Percentiles rank a stretch among this genome's conserved stretches.
phyloP scores from a whole-genome alignment of 768 basidiomycete genomes.

The Podaxis sp. region DNA sequence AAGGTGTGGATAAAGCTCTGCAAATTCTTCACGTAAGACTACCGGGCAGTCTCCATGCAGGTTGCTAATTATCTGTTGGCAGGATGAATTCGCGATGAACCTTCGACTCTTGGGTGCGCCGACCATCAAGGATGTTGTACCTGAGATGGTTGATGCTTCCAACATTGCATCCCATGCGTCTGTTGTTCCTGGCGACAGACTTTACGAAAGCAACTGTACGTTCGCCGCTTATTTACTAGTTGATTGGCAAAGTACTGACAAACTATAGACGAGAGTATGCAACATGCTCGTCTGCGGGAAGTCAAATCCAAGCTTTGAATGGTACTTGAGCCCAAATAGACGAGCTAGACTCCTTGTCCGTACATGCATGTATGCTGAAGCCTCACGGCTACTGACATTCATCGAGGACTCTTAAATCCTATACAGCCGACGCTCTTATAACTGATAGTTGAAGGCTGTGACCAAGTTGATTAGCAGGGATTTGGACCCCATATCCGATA shows the following conservation, averaged over 20 bases:
- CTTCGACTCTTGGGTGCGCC: slow-evolving; percentile 88
- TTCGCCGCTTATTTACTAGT: not conserved
- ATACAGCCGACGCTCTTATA: too few species aligned
- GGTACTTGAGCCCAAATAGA: not conserved
- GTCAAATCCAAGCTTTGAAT: slow-evolving; percentile 29
- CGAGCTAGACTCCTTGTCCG: not conserved
- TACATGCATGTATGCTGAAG: not conserved
- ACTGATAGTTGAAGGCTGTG: too few species aligned
- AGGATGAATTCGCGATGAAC: slow-evolving; percentile 99
- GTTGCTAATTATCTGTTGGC: slow-evolving; percentile 5
- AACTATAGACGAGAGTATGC: slow-evolving; percentile 35
- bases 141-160: slow-evolving; percentile 87
- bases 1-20: slow-evolving; percentile 82
- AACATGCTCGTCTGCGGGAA: slow-evolving; percentile 30
- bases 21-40: slow-evolving; percentile 68
- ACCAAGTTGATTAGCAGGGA: too few species aligned
- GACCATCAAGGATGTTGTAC: slow-evolving; percentile 75
- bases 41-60: not conserved
- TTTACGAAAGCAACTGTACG: slow-evolving; percentile 85
- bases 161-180: slow-evolving; percentile 67
- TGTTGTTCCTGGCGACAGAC: slow-evolving; percentile 66
- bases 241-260: not conserved
- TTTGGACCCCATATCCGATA: too few species aligned
- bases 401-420: not conserved
- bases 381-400: not conserved